A percentile compares a stretch with the other conserved stretches of the same genome.
Evolutionary conservation across 805 yeast species (phyloP).

Genomic region (Candida xyloterini): DNA sequence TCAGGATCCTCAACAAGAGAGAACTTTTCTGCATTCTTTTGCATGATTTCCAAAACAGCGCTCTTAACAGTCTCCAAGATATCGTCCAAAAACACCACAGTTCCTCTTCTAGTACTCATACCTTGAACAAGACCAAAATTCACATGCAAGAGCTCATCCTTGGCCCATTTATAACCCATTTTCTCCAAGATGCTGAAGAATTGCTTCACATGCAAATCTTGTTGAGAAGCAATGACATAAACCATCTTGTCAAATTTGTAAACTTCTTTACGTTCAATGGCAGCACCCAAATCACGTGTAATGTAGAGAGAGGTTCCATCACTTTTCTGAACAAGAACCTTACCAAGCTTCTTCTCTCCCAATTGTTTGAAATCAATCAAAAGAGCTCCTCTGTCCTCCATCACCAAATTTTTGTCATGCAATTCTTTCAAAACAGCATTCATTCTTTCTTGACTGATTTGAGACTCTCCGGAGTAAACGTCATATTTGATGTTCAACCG

Average conservation of each 20-base stretch:
- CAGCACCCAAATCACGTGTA: conserved; percentile 97
- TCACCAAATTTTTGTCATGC: conserved; percentile 64
- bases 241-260: conserved; percentile 93
- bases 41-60: conserved; percentile 95
- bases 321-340: conserved; percentile 85
- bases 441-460: conserved; percentile 75
- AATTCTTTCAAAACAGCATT: conserved; percentile 59
- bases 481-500: conserved; percentile 89
- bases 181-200: conserved; percentile 90
- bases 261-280: conserved; percentile 80
- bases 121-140: conserved; percentile 98
- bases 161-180: conserved; percentile 88
- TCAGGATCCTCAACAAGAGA: conserved; percentile 93
- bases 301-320: conserved; percentile 94
- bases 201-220: conserved; percentile 91
- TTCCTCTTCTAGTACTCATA: conserved; percentile 97
- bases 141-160: conserved; percentile 62
- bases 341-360: conserved; percentile 84
- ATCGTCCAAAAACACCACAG: conserved; percentile 94
- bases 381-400: conserved; percentile 88
- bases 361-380: conserved; percentile 80
- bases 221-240: conserved; percentile 94
- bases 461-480: conserved; percentile 93
- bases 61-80: conserved; percentile 91
- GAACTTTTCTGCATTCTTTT: conserved; percentile 84